Conservation (phyloP, 208 protist genomes). For the Wallacemonas sp. region DNA sequence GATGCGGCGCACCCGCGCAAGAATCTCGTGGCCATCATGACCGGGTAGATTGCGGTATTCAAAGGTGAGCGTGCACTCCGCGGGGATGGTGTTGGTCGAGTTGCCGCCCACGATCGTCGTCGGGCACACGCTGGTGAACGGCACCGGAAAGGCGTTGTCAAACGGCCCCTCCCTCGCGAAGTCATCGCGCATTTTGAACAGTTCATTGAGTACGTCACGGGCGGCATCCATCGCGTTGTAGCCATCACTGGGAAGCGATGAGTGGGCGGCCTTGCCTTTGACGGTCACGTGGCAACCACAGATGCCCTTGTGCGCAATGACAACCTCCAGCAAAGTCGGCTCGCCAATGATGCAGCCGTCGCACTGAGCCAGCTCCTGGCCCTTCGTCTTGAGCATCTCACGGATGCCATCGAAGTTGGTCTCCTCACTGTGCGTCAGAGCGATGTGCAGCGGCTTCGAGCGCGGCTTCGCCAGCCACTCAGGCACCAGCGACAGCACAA, state of each 20-base stretch:
- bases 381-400: slow-evolving; percentile 21
- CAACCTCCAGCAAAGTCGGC: slow-evolving; percentile 37
- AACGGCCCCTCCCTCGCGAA: slow-evolving; percentile 22
- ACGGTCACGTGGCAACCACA: slow-evolving; percentile 22
- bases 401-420: slow-evolving; percentile 27
- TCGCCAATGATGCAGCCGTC: slow-evolving; percentile 46
- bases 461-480: slow-evolving; percentile 37
- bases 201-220: slow-evolving; percentile 15
- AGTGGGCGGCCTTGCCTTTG: slow-evolving; percentile 45
- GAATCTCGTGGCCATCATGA: slow-evolving; percentile 18
- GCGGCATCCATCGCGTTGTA: slow-evolving; percentile 37
- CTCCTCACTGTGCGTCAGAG: slow-evolving; percentile 50
- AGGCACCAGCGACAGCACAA: slow-evolving; percentile 34
- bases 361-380: slow-evolving; percentile 30
- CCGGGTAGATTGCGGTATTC: slow-evolving; percentile 40
- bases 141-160: slow-evolving; percentile 17
- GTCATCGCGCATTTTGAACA: slow-evolving; percentile 25
- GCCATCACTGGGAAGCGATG: slow-evolving; percentile 36
- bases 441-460: slow-evolving; percentile 44
- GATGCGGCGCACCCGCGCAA: slow-evolving; percentile 21
- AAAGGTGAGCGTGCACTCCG: slow-evolving; percentile 36
- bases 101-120: slow-evolving; percentile 37
- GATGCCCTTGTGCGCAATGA: slow-evolving; percentile 31
- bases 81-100: slow-evolving; percentile 50
- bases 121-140: slow-evolving; percentile 21